Evolutionary conservation across 163 green algal genomes (phyloP), one percentile per base, ranked within the genome.

Genomic region (Chlorella variabilis): DNA sequence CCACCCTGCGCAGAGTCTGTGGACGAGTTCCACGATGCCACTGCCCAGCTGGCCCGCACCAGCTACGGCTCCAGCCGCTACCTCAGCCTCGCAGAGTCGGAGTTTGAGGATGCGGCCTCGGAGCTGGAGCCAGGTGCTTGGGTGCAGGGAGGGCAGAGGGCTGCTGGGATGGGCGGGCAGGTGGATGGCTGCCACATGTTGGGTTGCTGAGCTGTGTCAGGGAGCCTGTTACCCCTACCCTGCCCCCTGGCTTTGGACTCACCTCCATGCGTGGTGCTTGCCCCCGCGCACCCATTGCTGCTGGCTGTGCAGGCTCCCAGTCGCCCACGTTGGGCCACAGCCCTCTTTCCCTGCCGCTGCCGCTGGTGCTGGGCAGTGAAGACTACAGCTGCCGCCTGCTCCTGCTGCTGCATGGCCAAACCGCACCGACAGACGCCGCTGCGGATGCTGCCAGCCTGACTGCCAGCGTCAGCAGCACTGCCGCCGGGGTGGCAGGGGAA

Each of bases 61-160:
- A 68, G 49, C 25, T 34, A 38, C 13, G 71, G 31, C 29, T 61
- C 38, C 41, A 77, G 70, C 2, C 71, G 69, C 21, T 82, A 85
- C 45, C 82, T 82, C 42, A 82, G 71, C 65, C 33, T 71, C 27
- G 63, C 74, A 3, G 80, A 56, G 29, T 71, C 42, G 20, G 80
- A 85, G 69, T 82, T 81, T 70, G 80, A 85, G 31, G 80, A 85
- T 58, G 80, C 80, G 1, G 80, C 63, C 5, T 84, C 78, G 4
- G 78, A 84, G 38, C n/a, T 66, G 36, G 73, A 77, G 58, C 39
- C 39, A 62, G 68, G n/a, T n/a, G n/a, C n/a, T n/a, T n/a, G n/a
- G n/a, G n/a, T n/a, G n/a, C n/a, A n/a, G n/a, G n/a, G n/a, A n/a
- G n/a, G n/a, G n/a, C n/a, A n/a, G n/a, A n/a, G n/a, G n/a, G n/a